Base-by-base conservation (phyloP, 148 eudicot genomes). In the Rheum nobile region DNA sequence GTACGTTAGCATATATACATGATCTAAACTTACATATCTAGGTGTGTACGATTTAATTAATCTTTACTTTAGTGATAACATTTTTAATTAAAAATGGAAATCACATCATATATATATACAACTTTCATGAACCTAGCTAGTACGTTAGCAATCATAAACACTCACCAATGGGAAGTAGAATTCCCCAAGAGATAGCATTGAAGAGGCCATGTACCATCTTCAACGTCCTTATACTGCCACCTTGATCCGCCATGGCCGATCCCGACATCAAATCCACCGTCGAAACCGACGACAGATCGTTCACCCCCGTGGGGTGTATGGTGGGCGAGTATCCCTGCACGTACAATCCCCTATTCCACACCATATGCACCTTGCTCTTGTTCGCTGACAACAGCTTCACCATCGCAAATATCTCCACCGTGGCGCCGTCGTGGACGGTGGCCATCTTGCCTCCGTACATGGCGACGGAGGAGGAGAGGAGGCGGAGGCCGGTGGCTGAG, bases 311-410 rank as follows among this genome's bases (percentile, higher is more conserved):
- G 2, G 96, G 96, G 41, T 95, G 98, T 57, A 95, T 95, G 16
- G 98, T 90, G 0, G 98, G 98, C 68, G 98, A 95, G 82, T 95
- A 91, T 29, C 98, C 97, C 83, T 95, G 98, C 71, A 91, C 97
- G 63, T 95, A 95, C 34, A 95, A 78, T 2, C 98, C 98, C 1
- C 96, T 87, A 75, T 95, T 95, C 98, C 98, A 95, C 1, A 91
- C 88, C 59, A 78, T 74, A 69, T 95, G 88, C 46, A 95, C 84
- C 77, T 85, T 89, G 28, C 96, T 89, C 72, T 78, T 90, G 61
- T 95, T 95, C 2, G 88, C 79, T 0, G 70, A 65, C 11, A 79
- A 71, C 31, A 95, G 86, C 73, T 84, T 91, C 3, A 95, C 14
- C 0, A 90, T 78, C 48, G 97, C 97, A 26, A 76, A 84, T 8